Evolutionary conservation across 495 filamentous ascomycete genomes (phyloP), one percentile per base, ranked within the genome.

Genomic region (Aspergillus taichungensis): DNA sequence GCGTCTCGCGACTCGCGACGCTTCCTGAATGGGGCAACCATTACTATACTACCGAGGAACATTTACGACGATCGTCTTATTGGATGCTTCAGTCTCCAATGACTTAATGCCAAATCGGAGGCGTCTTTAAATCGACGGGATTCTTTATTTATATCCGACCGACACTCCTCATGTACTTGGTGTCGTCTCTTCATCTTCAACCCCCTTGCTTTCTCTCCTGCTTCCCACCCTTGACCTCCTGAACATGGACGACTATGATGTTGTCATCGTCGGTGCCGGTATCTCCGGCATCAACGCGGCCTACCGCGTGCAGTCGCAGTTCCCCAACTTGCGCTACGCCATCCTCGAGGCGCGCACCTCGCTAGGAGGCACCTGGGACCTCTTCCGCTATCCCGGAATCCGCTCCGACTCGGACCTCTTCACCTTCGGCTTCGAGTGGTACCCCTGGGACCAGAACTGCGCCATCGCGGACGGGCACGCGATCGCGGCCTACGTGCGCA

Each of bases 281-380:
- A 43, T 43, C 10, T n/a, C 46, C 27, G 46, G 46, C 14, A 49
- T 49, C 40, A 42, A 84, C 52, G 57, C 74, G 13, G 80, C 68
- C 1, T 83, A 84, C 54, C 72, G 75, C 8, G 49, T 87, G 1
- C 77, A 83, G 52, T 66, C 64, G 0, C 54, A 72, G 40, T 54
- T 78, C 32, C 80, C 80, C 0, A 42, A 61, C 34, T 59, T 61
- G 38, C 57, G 42, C 31, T 81, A 73, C 49, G 60, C 69, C 10
- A 69, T 84, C 41, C 64, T 83, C n/a, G 79, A 83, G 57, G 52
- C 63, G 3, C 71, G 79, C 34, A 6, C 61, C 34, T 55, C 53
- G 6, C 61, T 82, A 5, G 79, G 79, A n/a, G 79, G 79, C 3
- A 83, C 79, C 0, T 83, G 79, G 78, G 69, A 73, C 43, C 69